Evolutionary conservation across 1,139 yeast genomes (phyloP), one percentile per base, ranked within the genome.

Genomic region (Torulaspora globosa): DNA sequence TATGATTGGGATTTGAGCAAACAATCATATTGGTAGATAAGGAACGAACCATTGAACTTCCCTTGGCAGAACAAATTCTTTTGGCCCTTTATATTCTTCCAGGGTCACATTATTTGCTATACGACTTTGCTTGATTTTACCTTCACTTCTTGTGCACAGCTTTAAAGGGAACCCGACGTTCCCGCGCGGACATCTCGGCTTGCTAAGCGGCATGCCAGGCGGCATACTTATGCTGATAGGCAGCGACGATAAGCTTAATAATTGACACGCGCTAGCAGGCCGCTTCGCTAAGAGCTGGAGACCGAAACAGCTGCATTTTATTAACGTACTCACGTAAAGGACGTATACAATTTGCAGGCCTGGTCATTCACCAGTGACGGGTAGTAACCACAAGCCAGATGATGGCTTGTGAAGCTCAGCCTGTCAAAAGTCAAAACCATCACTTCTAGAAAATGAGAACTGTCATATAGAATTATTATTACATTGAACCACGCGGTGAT

Each of bases 131-230:
- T 30, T 30, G 28, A 23, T 29, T 36, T n/a, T 28, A 27, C 11
- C 30, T 19, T 30, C 39, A n/a, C 14, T 42, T 36, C 18, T 16
- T 12, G 23, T 32, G 19, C 29, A 26, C 12, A 26, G 34, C 19
- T 36, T 32, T 21, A 21, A 40, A 40, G n/a, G 28, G 28, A 16
- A 41, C 24, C 24, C 36, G 18, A 33, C 21, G 36, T 24, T 45
- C 39, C 48, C 48, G 48, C 48, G 48, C 48, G 48, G 48, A 36
- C 41, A 45, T 18, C 31, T 31, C 34, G 34, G 34, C 34, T 10
- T 30, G 33, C 18, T 18, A 31, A 19, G 21, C 34, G 34, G n/a
- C 34, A 11, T 18, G 21, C 34, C 12, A 21, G 23, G 9, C 7
- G 23, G 23, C 23, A 21, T 21, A 21, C 23, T 21, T 6, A 19